Conservation (phyloP, 495 filamentous ascomycete genomes). For the Paragyromitra xinjiangensis region DNA sequence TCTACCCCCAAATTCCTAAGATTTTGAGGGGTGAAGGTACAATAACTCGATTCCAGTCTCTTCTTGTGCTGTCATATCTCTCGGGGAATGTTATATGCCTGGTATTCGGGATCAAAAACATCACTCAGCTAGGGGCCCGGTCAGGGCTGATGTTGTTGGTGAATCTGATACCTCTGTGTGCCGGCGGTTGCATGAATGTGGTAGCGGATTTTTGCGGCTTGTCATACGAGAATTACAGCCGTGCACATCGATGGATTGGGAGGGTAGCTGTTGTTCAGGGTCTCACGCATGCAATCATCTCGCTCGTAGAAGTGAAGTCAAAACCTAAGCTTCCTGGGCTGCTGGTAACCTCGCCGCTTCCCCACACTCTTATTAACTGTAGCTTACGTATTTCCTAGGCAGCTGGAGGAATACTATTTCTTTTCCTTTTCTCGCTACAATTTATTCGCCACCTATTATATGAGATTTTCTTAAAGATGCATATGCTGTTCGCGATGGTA, state of each 20-base stretch:
- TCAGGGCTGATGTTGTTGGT: slow-evolving; percentile 41
- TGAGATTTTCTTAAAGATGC: slow-evolving; percentile 32
- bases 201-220: slow-evolving; percentile 49
- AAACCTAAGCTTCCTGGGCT: slow-evolving; percentile 28
- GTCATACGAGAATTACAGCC: slow-evolving; percentile 54
- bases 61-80: slow-evolving; percentile 43
- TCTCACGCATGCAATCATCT: slow-evolving; percentile 46
- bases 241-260: slow-evolving; percentile 52
- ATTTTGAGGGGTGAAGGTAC: slow-evolving; percentile 43
- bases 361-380: slow-evolving; percentile 28
- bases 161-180: slow-evolving; percentile 51
- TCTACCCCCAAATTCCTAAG: slow-evolving; percentile 40
- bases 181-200: slow-evolving; percentile 35
- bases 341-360: slow-evolving; percentile 27
- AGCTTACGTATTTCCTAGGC: slow-evolving; percentile 26
- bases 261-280: slow-evolving; percentile 52
- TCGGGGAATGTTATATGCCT: slow-evolving; percentile 43
- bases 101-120: slow-evolving; percentile 29
- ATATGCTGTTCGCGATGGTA: slow-evolving; percentile 25
- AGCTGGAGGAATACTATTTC: slow-evolving; percentile 22
- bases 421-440: slow-evolving; percentile 32
- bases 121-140: slow-evolving; percentile 26
- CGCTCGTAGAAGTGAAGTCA: background rate
- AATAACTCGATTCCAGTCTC: slow-evolving; percentile 31
- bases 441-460: slow-evolving; percentile 28